Evolutionary conservation across 345 rosid genomes (phyloP).

Genomic region (Syzygium oleosum): DNA sequence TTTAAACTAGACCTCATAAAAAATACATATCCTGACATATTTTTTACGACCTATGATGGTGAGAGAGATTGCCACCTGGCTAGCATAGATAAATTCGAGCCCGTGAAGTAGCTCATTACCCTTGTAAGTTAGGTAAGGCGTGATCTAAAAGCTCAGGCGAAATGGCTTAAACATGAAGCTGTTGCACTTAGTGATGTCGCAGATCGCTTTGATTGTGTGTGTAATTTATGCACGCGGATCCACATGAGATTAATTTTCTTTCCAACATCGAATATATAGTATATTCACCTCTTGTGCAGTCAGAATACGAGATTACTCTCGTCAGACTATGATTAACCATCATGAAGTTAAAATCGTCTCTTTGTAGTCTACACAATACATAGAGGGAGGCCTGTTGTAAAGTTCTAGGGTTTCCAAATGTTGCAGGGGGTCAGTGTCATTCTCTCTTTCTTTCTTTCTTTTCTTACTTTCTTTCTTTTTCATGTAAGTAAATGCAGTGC

Average conservation of each 20-base stretch:
- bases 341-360: not conserved
- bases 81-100: not conserved
- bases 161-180: not conserved
- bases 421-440: not conserved
- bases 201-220: not conserved
- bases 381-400: not conserved
- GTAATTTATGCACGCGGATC: not conserved
- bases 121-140: not conserved
- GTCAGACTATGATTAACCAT: not conserved
- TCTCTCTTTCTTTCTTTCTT: not conserved
- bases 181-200: not conserved
- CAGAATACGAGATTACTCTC: not conserved
- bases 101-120: not conserved
- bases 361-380: not conserved
- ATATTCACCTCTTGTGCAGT: not conserved
- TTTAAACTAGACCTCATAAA: not conserved
- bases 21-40: not conserved
- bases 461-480: not conserved
- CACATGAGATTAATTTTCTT: not conserved
- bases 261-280: not conserved
- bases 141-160: not conserved
- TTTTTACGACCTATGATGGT: not conserved
- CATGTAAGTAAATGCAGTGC: not conserved
- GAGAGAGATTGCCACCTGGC: not conserved
- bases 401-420: not conserved